These are phyloP conservation scores for Colletotrichum sp. DNA, from an alignment of 2,329 filamentous ascomycete species.

Conservation along the genomic window DNA sequence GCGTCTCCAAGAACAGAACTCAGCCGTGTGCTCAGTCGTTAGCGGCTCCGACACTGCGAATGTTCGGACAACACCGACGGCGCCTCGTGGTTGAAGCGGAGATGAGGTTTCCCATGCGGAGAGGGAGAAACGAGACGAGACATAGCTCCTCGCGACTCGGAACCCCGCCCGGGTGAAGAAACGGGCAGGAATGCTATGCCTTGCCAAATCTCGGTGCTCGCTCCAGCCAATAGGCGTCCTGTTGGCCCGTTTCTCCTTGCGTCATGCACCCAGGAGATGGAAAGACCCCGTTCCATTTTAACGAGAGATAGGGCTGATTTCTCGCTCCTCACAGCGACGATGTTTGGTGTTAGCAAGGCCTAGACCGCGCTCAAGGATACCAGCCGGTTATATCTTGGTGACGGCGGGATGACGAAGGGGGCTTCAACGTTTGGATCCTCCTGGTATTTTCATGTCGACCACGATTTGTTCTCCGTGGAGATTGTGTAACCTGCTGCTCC, in stretches of 20 bases:
- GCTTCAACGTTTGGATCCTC: neutral
- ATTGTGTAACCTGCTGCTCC: neutral
- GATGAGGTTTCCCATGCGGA: neutral
- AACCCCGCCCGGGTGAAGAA: neutral
- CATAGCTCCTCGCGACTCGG: neutral
- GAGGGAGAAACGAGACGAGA: constrained; percentile 1
- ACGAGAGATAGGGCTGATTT: neutral
- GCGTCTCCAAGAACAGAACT: neutral
- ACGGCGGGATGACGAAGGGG: neutral
- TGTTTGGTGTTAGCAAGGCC: neutral
- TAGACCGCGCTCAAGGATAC: neutral
- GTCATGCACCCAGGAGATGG: neutral
- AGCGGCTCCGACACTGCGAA: neutral
- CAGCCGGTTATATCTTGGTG: neutral
- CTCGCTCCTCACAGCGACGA: neutral
- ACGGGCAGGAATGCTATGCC: neutral
- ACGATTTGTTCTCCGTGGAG: neutral
- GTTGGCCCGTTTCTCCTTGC: neutral
- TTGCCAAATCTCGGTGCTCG: neutral
- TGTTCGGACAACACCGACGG: neutral
- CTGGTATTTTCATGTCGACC: neutral
- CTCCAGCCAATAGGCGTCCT: neutral
- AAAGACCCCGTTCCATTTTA: neutral
- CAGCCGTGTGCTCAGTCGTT: neutral
- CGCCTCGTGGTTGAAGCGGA: neutral